Base-by-base conservation (phyloP, 1,284 basidiomycete species). In the Sporisorium reilianum region DNA sequence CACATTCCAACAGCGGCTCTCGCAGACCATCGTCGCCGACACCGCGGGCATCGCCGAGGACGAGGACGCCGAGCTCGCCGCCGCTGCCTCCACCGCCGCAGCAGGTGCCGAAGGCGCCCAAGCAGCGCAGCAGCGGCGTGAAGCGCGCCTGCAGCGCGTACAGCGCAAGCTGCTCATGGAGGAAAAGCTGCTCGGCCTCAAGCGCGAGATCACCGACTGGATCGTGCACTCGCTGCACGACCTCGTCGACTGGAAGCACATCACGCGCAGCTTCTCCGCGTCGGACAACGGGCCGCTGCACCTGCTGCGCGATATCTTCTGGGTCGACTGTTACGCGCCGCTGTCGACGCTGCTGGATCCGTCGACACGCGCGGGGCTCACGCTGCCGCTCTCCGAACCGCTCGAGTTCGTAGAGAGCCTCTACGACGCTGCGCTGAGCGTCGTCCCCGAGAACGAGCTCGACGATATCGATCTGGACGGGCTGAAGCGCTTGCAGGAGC, bases 181-280 rank as follows among this genome's bases (percentile, higher is more conserved):
- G 23, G 73, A 75, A 32, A 75, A 71, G 23, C 60, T 75, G 7
- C 60, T 75, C 18, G 64, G 73, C 20, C 50, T 75, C 20, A 75
- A 75, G 42, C 64, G 73, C 5, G 68, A 75, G 40, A 70, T 75
- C 41, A 71, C 73, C 28, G 73, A 75, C 46, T 75, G 67, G 63
- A 56, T 75, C 57, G 57, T 48, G 0, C 46, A 48, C 32, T 53
- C 64, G 2, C 30, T 75, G 25, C 63, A 60, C 36, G 55, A 58
- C n/a, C 54, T 74, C 3, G 62, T 66, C 4, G 63, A 75, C 28
- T 75, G 72, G 72, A 45, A 50, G 5, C 32, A 44, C 6, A 11
- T 75, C 52, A 40, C 30, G 2, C 46, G 59, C 32, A 23, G 36
- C 5, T 63, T 56, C 25, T 45, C 53, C 9, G 20, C 55, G 5